Conservation (phyloP, 257 asterid genomes). For the Ajuga chamaepitys region DNA sequence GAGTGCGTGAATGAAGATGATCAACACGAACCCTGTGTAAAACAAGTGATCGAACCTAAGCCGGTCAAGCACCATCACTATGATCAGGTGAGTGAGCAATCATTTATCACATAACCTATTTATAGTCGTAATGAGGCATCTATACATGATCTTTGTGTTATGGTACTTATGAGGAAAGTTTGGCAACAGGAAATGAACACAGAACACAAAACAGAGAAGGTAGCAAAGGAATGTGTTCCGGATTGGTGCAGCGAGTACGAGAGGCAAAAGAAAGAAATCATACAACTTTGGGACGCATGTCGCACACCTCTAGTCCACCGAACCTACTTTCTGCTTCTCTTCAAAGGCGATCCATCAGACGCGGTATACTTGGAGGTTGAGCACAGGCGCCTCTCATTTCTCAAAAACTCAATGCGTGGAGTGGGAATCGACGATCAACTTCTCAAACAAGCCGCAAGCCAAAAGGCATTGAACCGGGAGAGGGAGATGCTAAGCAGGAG, state of each 20-base stretch:
- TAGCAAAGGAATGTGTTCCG: conserved; percentile 22
- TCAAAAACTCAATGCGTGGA: conserved; percentile 40
- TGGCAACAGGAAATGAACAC: conserved; percentile 10
- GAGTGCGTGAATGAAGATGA: conserved; percentile 16
- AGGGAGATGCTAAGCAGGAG: conserved; percentile 58
- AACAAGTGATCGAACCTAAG: conserved; percentile 17
- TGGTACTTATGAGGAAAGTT: conserved; percentile 1
- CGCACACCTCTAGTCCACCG: conserved; percentile 61
- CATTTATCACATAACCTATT: no score
- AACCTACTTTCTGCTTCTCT: conserved; percentile 66
- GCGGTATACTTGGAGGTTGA: conserved; percentile 89
- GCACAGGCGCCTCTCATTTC: conserved; percentile 68
- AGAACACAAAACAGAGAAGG: conserved; percentile 11
- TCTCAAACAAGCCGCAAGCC: conserved; percentile 32
- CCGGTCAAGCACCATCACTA: conserved; percentile 25
- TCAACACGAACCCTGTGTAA: conserved; percentile 7
- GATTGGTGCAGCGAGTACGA: conserved; percentile 59
- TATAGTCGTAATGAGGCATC: no score
- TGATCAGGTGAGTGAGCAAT: conserved; percentile 34
- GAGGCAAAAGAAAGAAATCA: conserved; percentile 54
- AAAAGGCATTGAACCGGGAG: conserved; percentile 50
- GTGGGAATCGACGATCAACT: conserved; percentile 17
- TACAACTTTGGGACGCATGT: conserved; percentile 72
- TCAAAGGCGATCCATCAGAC: conserved; percentile 81
- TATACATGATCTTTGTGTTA: neutral